These are phyloP conservation scores for Trametes polyzona DNA, from an alignment of 1,284 basidiomycete species.

Conservation along the genomic window DNA sequence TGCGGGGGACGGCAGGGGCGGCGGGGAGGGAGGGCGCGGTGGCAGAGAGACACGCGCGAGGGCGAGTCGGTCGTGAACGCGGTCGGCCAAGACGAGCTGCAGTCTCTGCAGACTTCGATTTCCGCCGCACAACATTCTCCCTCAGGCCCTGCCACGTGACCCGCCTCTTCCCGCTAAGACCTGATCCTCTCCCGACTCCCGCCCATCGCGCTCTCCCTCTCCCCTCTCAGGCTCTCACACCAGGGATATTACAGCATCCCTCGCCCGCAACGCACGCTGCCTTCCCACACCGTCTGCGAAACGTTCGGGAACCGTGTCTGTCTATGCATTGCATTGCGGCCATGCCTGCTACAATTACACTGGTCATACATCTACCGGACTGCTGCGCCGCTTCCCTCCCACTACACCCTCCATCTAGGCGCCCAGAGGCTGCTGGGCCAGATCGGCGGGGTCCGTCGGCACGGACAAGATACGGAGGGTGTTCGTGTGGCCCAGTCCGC, in stretches of 20 bases:
- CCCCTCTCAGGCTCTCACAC: not conserved
- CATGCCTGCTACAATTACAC: slow-evolving; percentile 20
- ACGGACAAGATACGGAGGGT: slow-evolving; percentile 81
- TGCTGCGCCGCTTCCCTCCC: not conserved
- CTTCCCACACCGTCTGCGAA: not conserved
- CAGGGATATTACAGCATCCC: not conserved
- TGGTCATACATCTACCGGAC: slow-evolving; percentile 19
- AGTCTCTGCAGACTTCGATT: not conserved
- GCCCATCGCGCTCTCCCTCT: not conserved
- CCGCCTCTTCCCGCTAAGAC: not conserved
- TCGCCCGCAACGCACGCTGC: not conserved
- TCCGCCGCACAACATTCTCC: not conserved
- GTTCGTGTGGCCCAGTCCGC: slow-evolving; percentile 93
- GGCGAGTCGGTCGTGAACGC: slow-evolving; percentile 4
- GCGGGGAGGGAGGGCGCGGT: slow-evolving; percentile 10
- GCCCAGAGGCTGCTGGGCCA: slow-evolving; percentile 75
- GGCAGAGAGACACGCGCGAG: not conserved
- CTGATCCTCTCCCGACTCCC: not conserved
- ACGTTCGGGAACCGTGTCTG: not conserved
- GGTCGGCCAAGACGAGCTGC: slow-evolving; percentile 5
- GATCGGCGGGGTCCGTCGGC: slow-evolving; percentile 84
- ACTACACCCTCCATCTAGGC: slow-evolving; percentile 6
- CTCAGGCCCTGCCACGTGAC: slow-evolving; percentile 3
- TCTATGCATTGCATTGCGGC: slow-evolving; percentile 15
- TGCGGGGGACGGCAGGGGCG: slow-evolving; percentile 3